These are phyloP conservation scores for Acacia pycnantha DNA, from an alignment of 331 rosid genomes.

Conservation along the genomic window DNA sequence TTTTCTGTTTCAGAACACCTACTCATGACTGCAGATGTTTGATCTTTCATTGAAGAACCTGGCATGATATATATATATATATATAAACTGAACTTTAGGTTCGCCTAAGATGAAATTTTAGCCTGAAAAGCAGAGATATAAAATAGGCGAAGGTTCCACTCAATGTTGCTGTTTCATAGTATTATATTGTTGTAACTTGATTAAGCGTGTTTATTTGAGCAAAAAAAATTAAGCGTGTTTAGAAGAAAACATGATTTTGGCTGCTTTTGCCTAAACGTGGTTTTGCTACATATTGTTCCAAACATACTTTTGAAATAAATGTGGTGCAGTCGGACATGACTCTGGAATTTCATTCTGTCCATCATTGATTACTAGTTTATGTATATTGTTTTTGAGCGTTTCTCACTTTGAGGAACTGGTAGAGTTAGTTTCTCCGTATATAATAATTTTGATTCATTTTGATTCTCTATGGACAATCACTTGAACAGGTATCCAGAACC, in stretches of 20 bases:
- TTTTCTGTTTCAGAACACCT: not conserved
- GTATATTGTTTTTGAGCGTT: not conserved
- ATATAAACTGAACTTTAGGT: too few relatives aligned
- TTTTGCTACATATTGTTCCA: too few relatives aligned
- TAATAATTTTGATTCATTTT: conserved; percentile 11
- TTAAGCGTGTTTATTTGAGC: too few relatives aligned
- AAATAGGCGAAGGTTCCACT: not conserved
- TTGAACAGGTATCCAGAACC: conserved; percentile 71
- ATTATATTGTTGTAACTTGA: too few relatives aligned
- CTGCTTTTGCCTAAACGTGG: not conserved
- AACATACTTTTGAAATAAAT: not conserved
- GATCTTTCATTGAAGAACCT: not conserved
- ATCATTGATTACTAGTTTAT: not conserved
- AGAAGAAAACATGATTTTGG: too few relatives aligned
- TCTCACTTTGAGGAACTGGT: not conserved
- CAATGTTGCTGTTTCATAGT: not conserved
- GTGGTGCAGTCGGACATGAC: not conserved
- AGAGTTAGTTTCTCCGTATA: not conserved
- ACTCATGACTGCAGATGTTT: not conserved
- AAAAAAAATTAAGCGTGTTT: too few relatives aligned
- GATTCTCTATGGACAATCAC: conserved; percentile 11
- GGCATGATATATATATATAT: not conserved
- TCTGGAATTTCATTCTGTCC: not conserved
- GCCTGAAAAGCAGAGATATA: too few relatives aligned
- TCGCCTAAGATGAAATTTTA: too few relatives aligned